These are phyloP conservation scores for Neoascochyta sp. DNA, from an alignment of 2,329 filamentous ascomycete genomes.

Conservation along the genomic window DNA sequence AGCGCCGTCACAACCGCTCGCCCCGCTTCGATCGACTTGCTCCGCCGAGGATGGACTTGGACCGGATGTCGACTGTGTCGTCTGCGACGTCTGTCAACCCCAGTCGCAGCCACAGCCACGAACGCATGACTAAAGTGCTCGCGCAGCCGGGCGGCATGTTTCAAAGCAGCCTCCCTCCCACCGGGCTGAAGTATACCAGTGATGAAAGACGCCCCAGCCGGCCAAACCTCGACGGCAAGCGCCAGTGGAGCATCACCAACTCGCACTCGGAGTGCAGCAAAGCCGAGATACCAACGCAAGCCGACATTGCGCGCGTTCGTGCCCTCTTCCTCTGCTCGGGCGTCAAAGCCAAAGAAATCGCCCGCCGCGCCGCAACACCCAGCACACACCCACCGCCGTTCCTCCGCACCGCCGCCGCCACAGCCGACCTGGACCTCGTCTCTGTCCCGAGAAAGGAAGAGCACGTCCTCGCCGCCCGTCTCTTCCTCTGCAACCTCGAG, in stretches of 20 bases:
- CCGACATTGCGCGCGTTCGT: slow-evolving; percentile 76
- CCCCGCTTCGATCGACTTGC: slow-evolving; percentile 46
- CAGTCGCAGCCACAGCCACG: slow-evolving; percentile 19
- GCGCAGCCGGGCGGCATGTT: slow-evolving; percentile 30
- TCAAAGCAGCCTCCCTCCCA: slow-evolving; percentile 27
- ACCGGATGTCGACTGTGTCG: slow-evolving; percentile 22
- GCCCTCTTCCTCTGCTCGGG: slow-evolving; percentile 77
- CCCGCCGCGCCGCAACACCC: slow-evolving; percentile 57
- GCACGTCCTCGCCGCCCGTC: slow-evolving; percentile 51
- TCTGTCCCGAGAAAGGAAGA: slow-evolving; percentile 51
- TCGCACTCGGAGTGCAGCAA: slow-evolving; percentile 33
- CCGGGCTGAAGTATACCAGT: slow-evolving; percentile 27
- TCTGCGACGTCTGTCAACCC: slow-evolving; percentile 21
- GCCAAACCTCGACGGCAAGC: slow-evolving; percentile 41
- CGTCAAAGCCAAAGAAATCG: slow-evolving; percentile 84
- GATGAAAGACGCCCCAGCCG: slow-evolving; percentile 10
- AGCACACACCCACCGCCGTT: slow-evolving; percentile 32
- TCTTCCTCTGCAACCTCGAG: slow-evolving; percentile 49
- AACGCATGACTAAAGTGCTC: slow-evolving; percentile 30
- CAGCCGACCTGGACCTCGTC: slow-evolving; percentile 41
- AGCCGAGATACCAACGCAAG: slow-evolving; percentile 42
- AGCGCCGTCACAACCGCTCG: slow-evolving; percentile 37
- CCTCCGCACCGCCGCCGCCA: slow-evolving; percentile 42
- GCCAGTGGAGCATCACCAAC: slow-evolving; percentile 59
- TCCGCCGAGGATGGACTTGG: slow-evolving; percentile 50